These are phyloP conservation scores for Lomentospora prolificans DNA, from an alignment of 2,329 filamentous ascomycete species.

Conservation along the genomic window DNA sequence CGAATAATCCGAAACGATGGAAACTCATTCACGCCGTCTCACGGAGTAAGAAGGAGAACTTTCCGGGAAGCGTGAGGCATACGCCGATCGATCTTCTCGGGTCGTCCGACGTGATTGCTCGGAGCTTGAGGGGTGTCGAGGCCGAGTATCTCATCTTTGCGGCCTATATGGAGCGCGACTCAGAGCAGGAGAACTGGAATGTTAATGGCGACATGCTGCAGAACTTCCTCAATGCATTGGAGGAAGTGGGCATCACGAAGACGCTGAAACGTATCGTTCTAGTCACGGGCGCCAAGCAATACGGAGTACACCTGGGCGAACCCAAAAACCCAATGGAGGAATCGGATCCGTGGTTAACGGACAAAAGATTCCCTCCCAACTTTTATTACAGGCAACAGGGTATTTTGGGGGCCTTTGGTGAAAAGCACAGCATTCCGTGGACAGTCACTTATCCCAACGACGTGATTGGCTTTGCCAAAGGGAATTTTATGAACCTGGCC, in stretches of 20 bases:
- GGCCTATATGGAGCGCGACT: slow-evolving; percentile 16
- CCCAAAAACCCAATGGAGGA: slow-evolving; percentile 38
- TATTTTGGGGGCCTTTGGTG: slow-evolving; percentile 23
- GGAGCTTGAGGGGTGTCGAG: slow-evolving; percentile 14
- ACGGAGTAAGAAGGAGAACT: slow-evolving; percentile 16
- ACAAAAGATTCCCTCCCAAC: slow-evolving; percentile 28
- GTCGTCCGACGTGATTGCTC: slow-evolving; percentile 16
- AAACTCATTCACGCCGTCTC: slow-evolving; percentile 17
- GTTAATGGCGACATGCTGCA: slow-evolving; percentile 31
- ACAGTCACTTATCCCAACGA: slow-evolving; percentile 23
- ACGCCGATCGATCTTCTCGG: slow-evolving; percentile 15
- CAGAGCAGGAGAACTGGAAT: slow-evolving; percentile 16
- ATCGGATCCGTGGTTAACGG: slow-evolving; percentile 31
- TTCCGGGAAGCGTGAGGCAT: slow-evolving; percentile 14
- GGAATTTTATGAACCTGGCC: slow-evolving; percentile 30
- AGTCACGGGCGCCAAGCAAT: slow-evolving; percentile 40
- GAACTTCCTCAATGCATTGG: slow-evolving; percentile 36
- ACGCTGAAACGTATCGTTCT: slow-evolving; percentile 37
- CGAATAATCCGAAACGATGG: slow-evolving; percentile 12
- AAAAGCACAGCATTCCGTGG: slow-evolving; percentile 14
- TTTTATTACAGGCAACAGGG: slow-evolving; percentile 43
- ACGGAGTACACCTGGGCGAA: slow-evolving; percentile 39
- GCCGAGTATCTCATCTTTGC: slow-evolving; percentile 19
- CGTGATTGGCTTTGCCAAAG: slow-evolving; percentile 22
- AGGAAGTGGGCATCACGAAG: slow-evolving; percentile 27